A percentile compares a stretch with the other conserved stretches of the same genome.
Conservation (phyloP, 2,329 filamentous ascomycete genomes). For the Teratosphaeria destructans region DNA sequence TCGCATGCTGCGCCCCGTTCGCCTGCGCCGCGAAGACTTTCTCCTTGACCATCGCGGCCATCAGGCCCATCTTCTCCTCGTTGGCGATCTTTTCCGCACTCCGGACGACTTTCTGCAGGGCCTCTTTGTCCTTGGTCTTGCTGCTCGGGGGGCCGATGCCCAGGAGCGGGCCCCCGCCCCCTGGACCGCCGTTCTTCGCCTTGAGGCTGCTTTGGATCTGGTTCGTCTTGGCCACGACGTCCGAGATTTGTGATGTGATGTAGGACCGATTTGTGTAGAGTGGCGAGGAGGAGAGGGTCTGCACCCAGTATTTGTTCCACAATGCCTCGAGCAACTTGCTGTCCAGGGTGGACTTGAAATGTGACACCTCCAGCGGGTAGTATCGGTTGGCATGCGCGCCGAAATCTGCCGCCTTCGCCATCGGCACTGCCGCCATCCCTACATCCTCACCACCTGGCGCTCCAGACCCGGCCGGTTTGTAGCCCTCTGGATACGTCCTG, state of each 20-base stretch:
- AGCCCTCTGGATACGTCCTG: slow-evolving; percentile 71
- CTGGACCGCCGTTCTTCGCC: background rate
- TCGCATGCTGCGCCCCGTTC: background rate
- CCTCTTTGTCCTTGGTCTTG: slow-evolving; percentile 32
- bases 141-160: slow-evolving; percentile 6
- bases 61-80: slow-evolving; percentile 52
- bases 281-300: slow-evolving; percentile 84
- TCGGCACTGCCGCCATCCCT: slow-evolving; percentile 67
- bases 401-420: slow-evolving; percentile 93
- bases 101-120: slow-evolving; percentile 50
- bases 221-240: slow-evolving; percentile 72
- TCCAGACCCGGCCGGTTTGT: slow-evolving; percentile 44
- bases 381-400: slow-evolving; percentile 85
- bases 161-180: background rate
- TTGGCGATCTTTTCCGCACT: slow-evolving; percentile 52
- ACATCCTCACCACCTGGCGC: slow-evolving; percentile 41
- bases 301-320: slow-evolving; percentile 99
- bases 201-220: slow-evolving; percentile 7
- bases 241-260: slow-evolving; percentile 80
- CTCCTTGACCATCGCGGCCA: slow-evolving; percentile 54
- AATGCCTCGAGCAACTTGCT: slow-evolving; percentile 73
- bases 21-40: slow-evolving; percentile 45
- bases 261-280: slow-evolving; percentile 89
- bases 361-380: slow-evolving; percentile 81
- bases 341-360: slow-evolving; percentile 91